Conservation (phyloP, 2,329 filamentous ascomycete genomes). For the Fusarium nurragi region DNA sequence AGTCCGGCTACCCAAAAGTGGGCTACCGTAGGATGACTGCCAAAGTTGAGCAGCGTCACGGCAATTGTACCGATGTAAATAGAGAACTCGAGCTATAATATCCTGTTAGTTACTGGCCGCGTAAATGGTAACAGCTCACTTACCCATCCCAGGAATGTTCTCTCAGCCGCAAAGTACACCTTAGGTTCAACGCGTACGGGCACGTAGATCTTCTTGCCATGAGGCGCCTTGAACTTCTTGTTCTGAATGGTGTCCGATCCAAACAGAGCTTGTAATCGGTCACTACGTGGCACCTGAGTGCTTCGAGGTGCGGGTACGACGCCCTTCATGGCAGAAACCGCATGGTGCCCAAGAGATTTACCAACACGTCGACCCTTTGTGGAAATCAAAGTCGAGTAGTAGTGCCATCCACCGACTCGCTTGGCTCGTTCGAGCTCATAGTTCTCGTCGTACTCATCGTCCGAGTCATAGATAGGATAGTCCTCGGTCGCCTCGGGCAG, state of each 20-base stretch:
- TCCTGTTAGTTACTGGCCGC: constrained; percentile 1
- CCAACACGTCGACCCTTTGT: constrained; percentile 56
- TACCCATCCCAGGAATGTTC: constrained; percentile 95
- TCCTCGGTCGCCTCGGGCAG: constrained; percentile 70
- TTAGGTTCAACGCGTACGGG: constrained; percentile 96
- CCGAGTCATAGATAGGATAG: constrained; percentile 89
- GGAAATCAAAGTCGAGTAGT: constrained; percentile 69
- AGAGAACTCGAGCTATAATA: constrained; percentile 83
- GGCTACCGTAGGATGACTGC: constrained; percentile 63
- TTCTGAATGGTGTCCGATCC: constrained; percentile 64
- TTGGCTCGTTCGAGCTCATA: constrained; percentile 82
- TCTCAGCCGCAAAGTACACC: constrained; percentile 95
- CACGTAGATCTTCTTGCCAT: constrained; percentile 93
- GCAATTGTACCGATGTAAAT: constrained; percentile 93
- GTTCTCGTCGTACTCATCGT: constrained; percentile 78
- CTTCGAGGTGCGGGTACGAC: constrained; percentile 65
- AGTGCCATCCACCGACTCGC: constrained; percentile 78
- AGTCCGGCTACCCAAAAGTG: constrained; percentile 76
- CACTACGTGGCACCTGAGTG: constrained; percentile 66
- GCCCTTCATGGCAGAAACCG: constrained; percentile 58
- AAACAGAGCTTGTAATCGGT: constrained; percentile 63
- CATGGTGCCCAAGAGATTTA: constrained; percentile 54
- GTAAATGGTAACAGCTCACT: constrained; percentile 46
- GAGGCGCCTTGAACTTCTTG: constrained; percentile 75
- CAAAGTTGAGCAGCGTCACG: constrained; percentile 84